phyloP scores from a whole-genome alignment of 495 filamentous ascomycete species.

The Daldinia grandis region DNA sequence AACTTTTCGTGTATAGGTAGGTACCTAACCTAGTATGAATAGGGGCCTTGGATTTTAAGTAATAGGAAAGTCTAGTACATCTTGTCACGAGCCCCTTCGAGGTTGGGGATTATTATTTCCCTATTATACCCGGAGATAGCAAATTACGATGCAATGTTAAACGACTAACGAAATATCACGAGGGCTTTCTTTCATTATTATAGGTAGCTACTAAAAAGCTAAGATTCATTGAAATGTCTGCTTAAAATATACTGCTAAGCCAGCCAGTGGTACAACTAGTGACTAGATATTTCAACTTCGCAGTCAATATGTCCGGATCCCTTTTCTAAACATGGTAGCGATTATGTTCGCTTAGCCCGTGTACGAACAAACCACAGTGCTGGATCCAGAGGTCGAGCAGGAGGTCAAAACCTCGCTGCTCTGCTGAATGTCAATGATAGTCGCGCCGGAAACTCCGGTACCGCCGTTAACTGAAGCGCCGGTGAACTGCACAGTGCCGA shows the following conservation, averaged over 20 bases:
- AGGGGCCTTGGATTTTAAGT: background rate
- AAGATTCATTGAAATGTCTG: background rate
- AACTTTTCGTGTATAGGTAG: background rate
- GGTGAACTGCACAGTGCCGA: slow-evolving; percentile 60
- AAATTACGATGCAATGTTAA: too few relatives aligned
- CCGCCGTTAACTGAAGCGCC: slow-evolving; percentile 50
- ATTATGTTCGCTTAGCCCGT: slow-evolving; percentile 14
- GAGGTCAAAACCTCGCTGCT: slow-evolving; percentile 57
- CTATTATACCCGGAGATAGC: too few relatives aligned
- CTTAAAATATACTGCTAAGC: background rate
- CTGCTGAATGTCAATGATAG: slow-evolving; percentile 63
- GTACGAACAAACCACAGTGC: slow-evolving; percentile 46
- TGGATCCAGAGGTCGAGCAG: slow-evolving; percentile 53
- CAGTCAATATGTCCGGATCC: background rate
- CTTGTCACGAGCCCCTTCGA: background rate
- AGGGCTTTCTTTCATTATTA: background rate
- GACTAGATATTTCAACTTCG: background rate
- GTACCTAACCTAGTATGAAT: too few relatives aligned
- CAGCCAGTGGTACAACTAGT: background rate
- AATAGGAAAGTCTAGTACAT: background rate
- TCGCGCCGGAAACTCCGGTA: slow-evolving; percentile 51
- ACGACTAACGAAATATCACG: background rate
- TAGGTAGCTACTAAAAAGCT: background rate
- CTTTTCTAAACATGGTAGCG: background rate
- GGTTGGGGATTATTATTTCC: background rate